Evolutionary conservation across 2,329 filamentous ascomycete genomes (phyloP).

Genomic region (Pleoardoris graminearum): DNA sequence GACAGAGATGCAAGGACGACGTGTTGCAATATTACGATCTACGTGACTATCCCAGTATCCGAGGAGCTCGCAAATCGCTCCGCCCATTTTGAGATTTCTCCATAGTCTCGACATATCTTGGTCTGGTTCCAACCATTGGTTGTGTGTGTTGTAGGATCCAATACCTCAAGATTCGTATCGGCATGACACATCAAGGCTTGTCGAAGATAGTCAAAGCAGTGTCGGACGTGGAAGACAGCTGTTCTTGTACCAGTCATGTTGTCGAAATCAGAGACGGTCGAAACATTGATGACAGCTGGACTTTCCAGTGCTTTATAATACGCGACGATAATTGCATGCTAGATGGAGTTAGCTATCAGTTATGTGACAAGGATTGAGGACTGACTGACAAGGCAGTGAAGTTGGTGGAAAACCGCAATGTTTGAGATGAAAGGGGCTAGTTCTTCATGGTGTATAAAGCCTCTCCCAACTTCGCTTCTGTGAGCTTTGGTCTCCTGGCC

Average conservation of each 20-base stretch:
- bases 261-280: background rate
- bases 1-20: no score
- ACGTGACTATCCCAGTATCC: background rate
- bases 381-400: background rate
- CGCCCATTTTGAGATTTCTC: background rate
- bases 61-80: background rate
- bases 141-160: background rate
- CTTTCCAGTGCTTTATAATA: background rate
- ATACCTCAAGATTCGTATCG: constrained; percentile 12
- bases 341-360: no score
- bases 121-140: background rate
- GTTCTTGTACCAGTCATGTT: background rate
- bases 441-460: background rate
- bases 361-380: no score
- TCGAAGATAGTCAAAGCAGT: background rate
- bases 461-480: background rate
- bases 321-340: background rate
- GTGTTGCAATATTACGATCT: no score
- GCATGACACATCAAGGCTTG: constrained; percentile 1
- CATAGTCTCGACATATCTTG: background rate
- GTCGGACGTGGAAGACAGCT: background rate
- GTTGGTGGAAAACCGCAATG: background rate
- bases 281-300: background rate
- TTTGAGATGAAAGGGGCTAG: background rate
- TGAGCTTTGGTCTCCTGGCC: no score